Conservation (phyloP, 1,139 yeast genomes). For the Lodderomyces jiufengensis region DNA sequence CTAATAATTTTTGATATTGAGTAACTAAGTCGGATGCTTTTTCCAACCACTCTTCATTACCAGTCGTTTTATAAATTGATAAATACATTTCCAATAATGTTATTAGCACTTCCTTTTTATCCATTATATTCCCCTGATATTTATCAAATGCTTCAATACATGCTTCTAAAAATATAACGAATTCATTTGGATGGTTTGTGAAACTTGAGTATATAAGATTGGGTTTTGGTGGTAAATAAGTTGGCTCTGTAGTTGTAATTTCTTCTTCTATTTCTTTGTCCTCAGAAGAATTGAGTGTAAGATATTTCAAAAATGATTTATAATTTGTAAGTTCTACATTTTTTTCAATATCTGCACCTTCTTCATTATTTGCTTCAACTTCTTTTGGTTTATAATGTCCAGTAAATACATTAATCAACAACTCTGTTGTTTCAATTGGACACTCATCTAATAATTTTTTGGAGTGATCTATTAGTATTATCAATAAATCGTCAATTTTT, state of each 20-base stretch:
- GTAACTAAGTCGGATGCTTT: constrained; percentile 59
- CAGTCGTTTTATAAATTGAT: constrained; percentile 46
- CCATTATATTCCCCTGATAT: constrained; percentile 69
- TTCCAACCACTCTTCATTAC: constrained; percentile 49
- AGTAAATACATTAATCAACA: constrained; percentile 83
- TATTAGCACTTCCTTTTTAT: constrained; percentile 66
- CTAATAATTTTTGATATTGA: constrained; percentile 43
- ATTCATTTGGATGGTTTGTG: constrained; percentile 78
- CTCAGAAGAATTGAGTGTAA: constrained; percentile 30
- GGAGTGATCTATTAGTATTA: constrained; percentile 67
- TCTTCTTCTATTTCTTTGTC: constrained; percentile 13
- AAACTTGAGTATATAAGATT: constrained; percentile 83
- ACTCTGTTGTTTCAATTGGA: constrained; percentile 80
- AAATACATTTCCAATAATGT: constrained; percentile 83
- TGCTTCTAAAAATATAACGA: constrained; percentile 92
- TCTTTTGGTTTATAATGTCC: constrained; percentile 63
- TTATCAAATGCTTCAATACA: constrained; percentile 76
- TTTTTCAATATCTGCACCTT: constrained; percentile 10
- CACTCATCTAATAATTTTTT: constrained; percentile 58
- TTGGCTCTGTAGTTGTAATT: constrained; percentile 39
- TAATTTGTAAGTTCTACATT: constrained; percentile 55
- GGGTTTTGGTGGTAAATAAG: constrained; percentile 91
- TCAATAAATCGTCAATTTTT: constrained; percentile 72
- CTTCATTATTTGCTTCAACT: constrained; percentile 8
- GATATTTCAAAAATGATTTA: constrained; percentile 63